phyloP scores from a whole-genome alignment of 2,329 filamentous ascomycete species.

The Ophiocordyceps unilateralis region DNA sequence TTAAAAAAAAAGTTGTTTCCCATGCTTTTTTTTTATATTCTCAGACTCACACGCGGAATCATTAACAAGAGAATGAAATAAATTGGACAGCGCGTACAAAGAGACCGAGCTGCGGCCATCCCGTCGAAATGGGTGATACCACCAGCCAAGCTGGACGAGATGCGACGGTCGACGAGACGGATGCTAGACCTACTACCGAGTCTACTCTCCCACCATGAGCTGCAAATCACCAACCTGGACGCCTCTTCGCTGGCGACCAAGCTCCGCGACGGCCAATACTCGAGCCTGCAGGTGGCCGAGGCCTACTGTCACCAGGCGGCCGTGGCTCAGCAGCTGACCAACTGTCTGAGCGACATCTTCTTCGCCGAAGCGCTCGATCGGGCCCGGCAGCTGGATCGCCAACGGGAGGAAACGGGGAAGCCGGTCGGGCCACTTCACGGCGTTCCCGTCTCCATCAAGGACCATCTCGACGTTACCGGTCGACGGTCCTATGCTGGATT shows the following conservation, averaged over 20 bases:
- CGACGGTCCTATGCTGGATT: conserved; percentile 1
- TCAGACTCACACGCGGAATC: too few species aligned
- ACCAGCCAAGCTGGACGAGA: conserved; percentile 2
- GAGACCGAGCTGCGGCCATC: conserved; percentile 1
- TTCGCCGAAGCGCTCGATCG: conserved; percentile 27
- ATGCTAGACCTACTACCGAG: conserved; percentile 3
- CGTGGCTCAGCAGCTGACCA: conserved; percentile 14
- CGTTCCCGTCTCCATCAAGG: conserved; percentile 27
- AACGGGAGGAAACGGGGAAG: conserved; percentile 1
- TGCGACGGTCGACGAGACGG: conserved; percentile 2
- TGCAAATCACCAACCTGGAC: conserved; percentile 7
- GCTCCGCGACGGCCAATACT: conserved; percentile 5
- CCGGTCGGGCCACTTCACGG: conserved; percentile 36
- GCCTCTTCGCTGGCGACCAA: conserved; percentile 5
- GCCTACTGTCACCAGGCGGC: conserved; percentile 12
- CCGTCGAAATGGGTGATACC: conserved; percentile 4
- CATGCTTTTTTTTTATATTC: too few species aligned
- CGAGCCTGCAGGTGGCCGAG: conserved; percentile 8
- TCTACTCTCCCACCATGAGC: conserved; percentile 6
- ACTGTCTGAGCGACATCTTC: conserved; percentile 29
- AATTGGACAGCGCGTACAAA: conserved; percentile 4
- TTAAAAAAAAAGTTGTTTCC: neutral
- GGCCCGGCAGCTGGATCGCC: conserved; percentile 26
- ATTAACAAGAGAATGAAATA: too few species aligned
- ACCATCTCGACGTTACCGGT: conserved; percentile 3